Evolutionary conservation across 352 stramenopile species (phyloP), one percentile per base, ranked within the genome.

Genomic region (Thalassiosira mediterranea): DNA sequence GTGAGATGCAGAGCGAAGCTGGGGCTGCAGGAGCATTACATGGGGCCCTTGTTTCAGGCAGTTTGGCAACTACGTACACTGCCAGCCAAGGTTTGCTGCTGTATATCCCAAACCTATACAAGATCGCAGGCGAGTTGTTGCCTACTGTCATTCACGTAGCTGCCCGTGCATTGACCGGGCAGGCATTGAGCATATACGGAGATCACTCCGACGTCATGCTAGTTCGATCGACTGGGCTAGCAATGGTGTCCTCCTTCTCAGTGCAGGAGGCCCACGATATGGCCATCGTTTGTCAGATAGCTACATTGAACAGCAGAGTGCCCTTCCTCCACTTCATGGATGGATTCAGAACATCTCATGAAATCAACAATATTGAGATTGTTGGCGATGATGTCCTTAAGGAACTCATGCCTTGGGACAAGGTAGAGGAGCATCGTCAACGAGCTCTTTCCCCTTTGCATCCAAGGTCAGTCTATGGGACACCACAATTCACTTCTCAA

Each of bases 81-180:
- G 91, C 93, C 2, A 96, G 91, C 70, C 93, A 95, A 57, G 84
- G 91, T 68, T 83, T 97, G 70, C 78, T 97, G 72, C 86, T 96
- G 28, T 97, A 96, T 86, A 95, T 97, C 63, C 95, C 95, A n/a
- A 96, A 94, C 72, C 92, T 97, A 83, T 97, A 97, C 88, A 97
- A 97, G 76, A 95, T 97, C 76, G 94, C 94, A 72, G 90, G 89
- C 40, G 91, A 96, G 67, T 86, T 89, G 1, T 66, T 84, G 23
- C 82, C 82, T 8, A 87, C 92, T 1, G 94, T 97, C 26, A 87
- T 97, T 40, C 95, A 97, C 83, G 95, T 97, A 17, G 93, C 95
- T 19, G 94, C 94, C 19, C 87, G 91, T 58, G 68, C 88, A 17
- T 71, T 93, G 8, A 77, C 86, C 40, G 84, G 86, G 26, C 71